phyloP scores from a whole-genome alignment of 768 basidiomycete genomes.

The Cystofilobasidium bisporidii region DNA sequence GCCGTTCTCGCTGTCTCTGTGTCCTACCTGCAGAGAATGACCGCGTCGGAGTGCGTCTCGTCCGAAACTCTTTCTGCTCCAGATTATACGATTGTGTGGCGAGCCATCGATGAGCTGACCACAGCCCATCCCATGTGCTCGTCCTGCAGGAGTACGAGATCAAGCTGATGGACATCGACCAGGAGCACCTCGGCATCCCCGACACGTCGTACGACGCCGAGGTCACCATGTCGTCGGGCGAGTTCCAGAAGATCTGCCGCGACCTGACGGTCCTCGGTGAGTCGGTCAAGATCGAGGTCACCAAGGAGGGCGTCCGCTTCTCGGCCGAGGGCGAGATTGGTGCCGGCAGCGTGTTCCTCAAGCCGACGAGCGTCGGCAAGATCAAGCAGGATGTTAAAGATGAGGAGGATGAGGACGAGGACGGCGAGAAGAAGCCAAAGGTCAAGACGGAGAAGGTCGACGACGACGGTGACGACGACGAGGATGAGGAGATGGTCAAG shows the following conservation, averaged over 20 bases:
- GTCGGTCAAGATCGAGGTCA: constrained; percentile 86
- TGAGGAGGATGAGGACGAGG: constrained; percentile 40
- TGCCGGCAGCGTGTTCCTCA: constrained; percentile 73
- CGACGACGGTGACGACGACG: constrained; percentile 40
- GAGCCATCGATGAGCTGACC: no score
- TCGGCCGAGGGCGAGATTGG: constrained; percentile 88
- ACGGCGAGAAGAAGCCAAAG: constrained; percentile 32
- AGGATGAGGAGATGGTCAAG: constrained; percentile 38
- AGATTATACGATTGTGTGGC: no score
- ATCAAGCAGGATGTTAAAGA: constrained; percentile 31
- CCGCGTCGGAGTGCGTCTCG: constrained; percentile 55
- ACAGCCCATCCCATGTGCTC: neutral
- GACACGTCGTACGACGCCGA: constrained; percentile 95
- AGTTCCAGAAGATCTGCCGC: constrained; percentile 86
- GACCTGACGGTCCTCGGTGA: constrained; percentile 86
- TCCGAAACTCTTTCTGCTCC: no score
- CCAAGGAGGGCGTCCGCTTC: constrained; percentile 91
- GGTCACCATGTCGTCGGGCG: constrained; percentile 70
- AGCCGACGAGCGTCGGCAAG: constrained; percentile 43
- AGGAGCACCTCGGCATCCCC: constrained; percentile 87
- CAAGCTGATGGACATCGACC: constrained; percentile 99
- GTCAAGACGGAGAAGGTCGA: constrained; percentile 42
- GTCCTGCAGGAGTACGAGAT: constrained; percentile 71
- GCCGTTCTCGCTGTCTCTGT: no score
- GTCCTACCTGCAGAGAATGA: constrained; percentile 87